phyloP scores from a whole-genome alignment of 2,329 filamentous ascomycete species.

The Talaromyces sp. region DNA sequence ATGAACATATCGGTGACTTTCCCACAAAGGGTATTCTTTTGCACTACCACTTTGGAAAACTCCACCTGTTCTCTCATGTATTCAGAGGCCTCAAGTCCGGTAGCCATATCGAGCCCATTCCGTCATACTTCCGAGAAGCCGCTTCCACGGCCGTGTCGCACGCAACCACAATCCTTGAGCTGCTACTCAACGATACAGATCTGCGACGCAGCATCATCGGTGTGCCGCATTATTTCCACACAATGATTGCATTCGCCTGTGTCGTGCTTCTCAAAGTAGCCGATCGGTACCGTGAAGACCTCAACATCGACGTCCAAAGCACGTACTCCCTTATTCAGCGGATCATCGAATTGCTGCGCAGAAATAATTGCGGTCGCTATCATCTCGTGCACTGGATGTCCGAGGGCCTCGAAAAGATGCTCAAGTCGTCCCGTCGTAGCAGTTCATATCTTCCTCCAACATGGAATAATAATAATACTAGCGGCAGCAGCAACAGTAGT shows the following conservation, averaged over 20 bases:
- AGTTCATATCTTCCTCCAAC: not conserved
- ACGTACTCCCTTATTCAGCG: constrained; percentile 21
- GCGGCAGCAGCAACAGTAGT: not conserved
- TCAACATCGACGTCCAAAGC: constrained; percentile 23
- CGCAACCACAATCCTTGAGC: constrained; percentile 33
- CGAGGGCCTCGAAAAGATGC: constrained; percentile 26
- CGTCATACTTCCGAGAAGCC: constrained; percentile 24
- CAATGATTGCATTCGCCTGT: constrained; percentile 39
- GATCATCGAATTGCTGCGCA: constrained; percentile 23
- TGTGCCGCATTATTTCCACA: constrained; percentile 39
- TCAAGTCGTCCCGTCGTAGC: constrained; percentile 7
- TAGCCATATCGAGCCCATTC: constrained; percentile 26
- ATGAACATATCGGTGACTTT: constrained; percentile 35
- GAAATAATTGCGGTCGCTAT: constrained; percentile 22
- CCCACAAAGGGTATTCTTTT: constrained; percentile 42
- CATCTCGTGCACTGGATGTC: constrained; percentile 29
- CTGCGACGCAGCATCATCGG: constrained; percentile 32
- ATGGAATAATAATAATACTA: constrained; percentile 2
- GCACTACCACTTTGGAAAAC: constrained; percentile 45
- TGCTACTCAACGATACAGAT: constrained; percentile 32
- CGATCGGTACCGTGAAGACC: constrained; percentile 31
- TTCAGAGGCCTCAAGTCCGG: constrained; percentile 33
- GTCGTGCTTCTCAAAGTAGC: constrained; percentile 36
- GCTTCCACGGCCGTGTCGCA: constrained; percentile 25
- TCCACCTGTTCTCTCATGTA: constrained; percentile 45